phyloP scores from a whole-genome alignment of 441 rosid genomes.

The Gossypium trilobum region DNA sequence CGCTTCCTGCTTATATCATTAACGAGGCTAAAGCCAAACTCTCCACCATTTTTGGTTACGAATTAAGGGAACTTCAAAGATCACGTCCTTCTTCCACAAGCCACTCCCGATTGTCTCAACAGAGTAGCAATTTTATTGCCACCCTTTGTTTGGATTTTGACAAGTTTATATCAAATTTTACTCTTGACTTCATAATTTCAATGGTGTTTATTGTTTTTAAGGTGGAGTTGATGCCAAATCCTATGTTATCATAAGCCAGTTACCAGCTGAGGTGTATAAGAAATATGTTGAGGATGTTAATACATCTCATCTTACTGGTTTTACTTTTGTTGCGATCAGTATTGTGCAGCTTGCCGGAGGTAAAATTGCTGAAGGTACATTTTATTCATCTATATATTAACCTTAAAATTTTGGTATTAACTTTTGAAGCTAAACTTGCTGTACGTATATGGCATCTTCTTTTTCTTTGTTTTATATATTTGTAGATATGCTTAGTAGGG shows the following conservation, averaged over 20 bases:
- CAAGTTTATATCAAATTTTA: not conserved
- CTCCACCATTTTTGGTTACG: conserved; percentile 52
- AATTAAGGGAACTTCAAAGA: conserved; percentile 68
- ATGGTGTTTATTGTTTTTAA: conserved; percentile 17
- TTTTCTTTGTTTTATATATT: not conserved
- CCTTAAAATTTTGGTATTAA: not conserved
- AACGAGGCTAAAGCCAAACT: conserved; percentile 62
- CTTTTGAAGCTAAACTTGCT: not conserved
- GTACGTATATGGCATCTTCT: not conserved
- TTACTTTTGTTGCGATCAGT: conserved; percentile 59
- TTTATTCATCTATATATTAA: conserved; percentile 6
- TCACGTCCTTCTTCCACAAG: conserved; percentile 40
- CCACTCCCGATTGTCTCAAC: conserved; percentile 46
- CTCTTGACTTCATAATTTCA: not conserved
- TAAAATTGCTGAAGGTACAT: conserved; percentile 61
- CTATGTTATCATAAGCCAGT: conserved; percentile 61
- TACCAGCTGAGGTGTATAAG: conserved; percentile 51
- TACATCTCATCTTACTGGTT: conserved; percentile 49
- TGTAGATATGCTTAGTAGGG: not conserved
- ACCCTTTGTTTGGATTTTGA: not conserved
- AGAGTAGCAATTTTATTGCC: conserved; percentile 24
- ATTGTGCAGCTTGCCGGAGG: conserved; percentile 78
- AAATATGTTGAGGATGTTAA: conserved; percentile 56
- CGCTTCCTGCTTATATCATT: conserved; percentile 49
- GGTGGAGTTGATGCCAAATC: conserved; percentile 56